These are phyloP conservation scores for Chalaropsis ovoidea DNA, from an alignment of 2,329 filamentous ascomycete species.

Conservation along the genomic window DNA sequence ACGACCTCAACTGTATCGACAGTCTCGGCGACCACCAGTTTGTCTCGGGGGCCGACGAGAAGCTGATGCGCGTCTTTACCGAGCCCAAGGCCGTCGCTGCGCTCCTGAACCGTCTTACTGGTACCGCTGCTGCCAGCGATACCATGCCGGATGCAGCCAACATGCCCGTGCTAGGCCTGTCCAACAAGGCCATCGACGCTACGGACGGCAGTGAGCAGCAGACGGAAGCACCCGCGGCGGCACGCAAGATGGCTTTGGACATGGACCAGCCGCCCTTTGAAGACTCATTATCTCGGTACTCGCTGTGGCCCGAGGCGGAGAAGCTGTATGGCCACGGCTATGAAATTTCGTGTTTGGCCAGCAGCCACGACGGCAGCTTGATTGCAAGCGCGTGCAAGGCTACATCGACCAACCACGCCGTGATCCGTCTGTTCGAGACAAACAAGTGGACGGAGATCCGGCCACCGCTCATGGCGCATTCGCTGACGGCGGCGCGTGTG, in stretches of 20 bases:
- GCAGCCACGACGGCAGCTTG: conserved; percentile 61
- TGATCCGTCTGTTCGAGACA: conserved; percentile 85
- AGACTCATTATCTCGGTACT: conserved; percentile 78
- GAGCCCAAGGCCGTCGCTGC: conserved; percentile 74
- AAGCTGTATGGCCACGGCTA: conserved; percentile 98
- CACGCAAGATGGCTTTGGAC: conserved; percentile 52
- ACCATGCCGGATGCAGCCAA: conserved; percentile 76
- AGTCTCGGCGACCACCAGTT: conserved; percentile 64
- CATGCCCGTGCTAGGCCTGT: conserved; percentile 88
- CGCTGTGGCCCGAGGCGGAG: conserved; percentile 90
- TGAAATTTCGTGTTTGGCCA: conserved; percentile 81
- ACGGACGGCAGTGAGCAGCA: conserved; percentile 42
- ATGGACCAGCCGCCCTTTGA: conserved; percentile 71
- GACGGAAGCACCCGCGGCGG: background rate
- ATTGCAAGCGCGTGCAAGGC: conserved; percentile 90
- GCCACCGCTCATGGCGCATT: conserved; percentile 73
- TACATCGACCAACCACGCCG: conserved; percentile 84
- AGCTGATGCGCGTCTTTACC: conserved; percentile 90
- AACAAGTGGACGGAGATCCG: conserved; percentile 76
- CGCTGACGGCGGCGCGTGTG: conserved; percentile 73
- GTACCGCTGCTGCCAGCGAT: conserved; percentile 33
- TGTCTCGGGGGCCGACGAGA: conserved; percentile 92
- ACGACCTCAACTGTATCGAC: conserved; percentile 91
- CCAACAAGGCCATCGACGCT: conserved; percentile 76
- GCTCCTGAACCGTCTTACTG: conserved; percentile 59